Conservation (phyloP, 768 basidiomycete genomes). For the Agaricus blazei region DNA sequence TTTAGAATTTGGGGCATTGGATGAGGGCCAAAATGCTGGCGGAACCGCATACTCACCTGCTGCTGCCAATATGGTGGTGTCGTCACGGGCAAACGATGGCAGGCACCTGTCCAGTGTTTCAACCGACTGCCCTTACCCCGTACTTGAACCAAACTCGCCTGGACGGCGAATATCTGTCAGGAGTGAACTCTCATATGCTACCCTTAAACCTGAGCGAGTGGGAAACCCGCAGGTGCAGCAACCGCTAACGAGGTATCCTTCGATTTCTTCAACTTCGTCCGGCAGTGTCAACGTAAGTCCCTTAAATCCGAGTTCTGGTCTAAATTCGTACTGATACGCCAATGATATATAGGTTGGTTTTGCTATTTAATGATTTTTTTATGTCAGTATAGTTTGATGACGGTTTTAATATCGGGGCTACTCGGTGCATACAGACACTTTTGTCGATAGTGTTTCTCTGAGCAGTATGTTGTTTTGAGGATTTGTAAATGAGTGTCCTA, state of each 20-base stretch:
- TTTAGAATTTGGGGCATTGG: not conserved
- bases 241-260: not conserved
- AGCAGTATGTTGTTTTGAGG: no score
- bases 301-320: no score
- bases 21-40: not conserved
- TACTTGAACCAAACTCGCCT: slow-evolving; percentile 1
- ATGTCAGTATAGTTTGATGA: no score
- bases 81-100: not conserved
- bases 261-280: not conserved
- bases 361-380: no score
- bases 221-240: not conserved
- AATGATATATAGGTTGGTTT: no score
- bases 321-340: no score
- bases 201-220: not conserved
- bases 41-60: not conserved
- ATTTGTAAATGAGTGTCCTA: no score
- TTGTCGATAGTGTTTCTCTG: no score
- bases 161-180: not conserved
- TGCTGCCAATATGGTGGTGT: not conserved
- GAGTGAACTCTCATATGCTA: slow-evolving; percentile 3
- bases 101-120: not conserved
- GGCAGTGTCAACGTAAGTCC: slow-evolving; percentile 1
- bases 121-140: slow-evolving; percentile 4
- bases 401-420: no score
- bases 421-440: no score